These are phyloP conservation scores for Colletotrichum limetticola DNA, from an alignment of 2,329 filamentous ascomycete genomes.

Conservation along the genomic window DNA sequence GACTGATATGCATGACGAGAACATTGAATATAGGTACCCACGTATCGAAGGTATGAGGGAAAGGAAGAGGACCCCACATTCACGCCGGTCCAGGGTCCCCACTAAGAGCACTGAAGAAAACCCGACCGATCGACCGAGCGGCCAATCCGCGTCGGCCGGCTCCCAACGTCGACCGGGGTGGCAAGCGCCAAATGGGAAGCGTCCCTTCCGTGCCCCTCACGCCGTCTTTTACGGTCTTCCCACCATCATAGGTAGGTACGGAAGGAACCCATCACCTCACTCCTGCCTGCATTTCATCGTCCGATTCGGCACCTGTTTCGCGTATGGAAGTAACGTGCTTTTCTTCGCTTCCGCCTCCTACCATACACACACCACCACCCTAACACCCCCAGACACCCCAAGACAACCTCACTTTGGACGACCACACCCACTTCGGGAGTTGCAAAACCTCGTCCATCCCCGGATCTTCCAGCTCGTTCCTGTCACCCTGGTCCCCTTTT, in stretches of 20 bases:
- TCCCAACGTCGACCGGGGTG: not conserved
- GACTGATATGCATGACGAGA: not conserved
- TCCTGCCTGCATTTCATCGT: constrained; percentile 12
- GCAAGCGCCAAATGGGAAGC: not conserved
- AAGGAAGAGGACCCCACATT: not conserved
- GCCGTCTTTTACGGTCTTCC: not conserved
- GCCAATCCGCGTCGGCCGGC: constrained; percentile 3
- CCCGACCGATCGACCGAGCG: constrained; percentile 5
- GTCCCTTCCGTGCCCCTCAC: too few relatives aligned
- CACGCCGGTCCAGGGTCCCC: not conserved
- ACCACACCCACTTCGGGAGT: not conserved
- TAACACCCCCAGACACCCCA: too few relatives aligned
- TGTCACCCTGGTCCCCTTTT: not conserved
- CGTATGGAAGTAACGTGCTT: constrained; percentile 2
- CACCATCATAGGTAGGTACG: too few relatives aligned
- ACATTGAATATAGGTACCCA: not conserved
- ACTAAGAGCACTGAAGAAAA: constrained; percentile 10
- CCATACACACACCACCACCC: not conserved
- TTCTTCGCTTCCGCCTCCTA: not conserved
- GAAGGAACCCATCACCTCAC: constrained; percentile 23
- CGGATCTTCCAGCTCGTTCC: constrained; percentile 10
- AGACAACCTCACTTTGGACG: not conserved
- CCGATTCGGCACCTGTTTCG: constrained; percentile 15
- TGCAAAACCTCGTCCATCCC: not conserved
- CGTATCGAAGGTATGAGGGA: not conserved